Conservation (phyloP, 257 asterid genomes). For the Solanum appendiculatum region DNA sequence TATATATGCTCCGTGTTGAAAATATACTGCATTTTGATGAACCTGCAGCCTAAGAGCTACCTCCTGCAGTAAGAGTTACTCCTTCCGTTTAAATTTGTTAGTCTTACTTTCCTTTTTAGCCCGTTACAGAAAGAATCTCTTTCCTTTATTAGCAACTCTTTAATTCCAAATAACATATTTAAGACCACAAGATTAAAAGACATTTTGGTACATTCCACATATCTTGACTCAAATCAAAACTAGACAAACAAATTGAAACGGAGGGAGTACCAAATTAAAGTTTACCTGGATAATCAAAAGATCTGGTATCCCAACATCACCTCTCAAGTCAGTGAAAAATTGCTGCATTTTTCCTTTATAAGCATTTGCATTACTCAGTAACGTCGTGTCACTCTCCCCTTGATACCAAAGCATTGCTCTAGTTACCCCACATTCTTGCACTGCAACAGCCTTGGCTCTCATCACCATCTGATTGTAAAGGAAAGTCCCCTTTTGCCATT, state of each 20-base stretch:
- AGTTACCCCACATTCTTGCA: neutral
- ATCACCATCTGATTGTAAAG: constrained; percentile 16
- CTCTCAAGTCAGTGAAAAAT: constrained; percentile 13
- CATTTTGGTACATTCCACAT: neutral
- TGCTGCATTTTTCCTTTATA: constrained; percentile 13
- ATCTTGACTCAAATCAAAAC: too few relatives aligned
- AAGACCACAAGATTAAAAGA: too few relatives aligned
- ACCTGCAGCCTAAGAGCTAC: neutral
- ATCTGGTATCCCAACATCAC: constrained; percentile 5
- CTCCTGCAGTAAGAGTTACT: neutral
- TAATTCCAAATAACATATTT: neutral
- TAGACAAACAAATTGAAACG: neutral
- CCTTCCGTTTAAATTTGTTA: neutral
- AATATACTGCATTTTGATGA: neutral
- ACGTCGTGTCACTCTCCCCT: constrained; percentile 18
- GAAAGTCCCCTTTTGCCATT: constrained; percentile 19
- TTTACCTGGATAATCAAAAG: constrained; percentile 22
- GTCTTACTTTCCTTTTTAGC: neutral
- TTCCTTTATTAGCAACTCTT: neutral
- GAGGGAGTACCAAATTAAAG: neutral
- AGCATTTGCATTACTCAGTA: constrained; percentile 2
- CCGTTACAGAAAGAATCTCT: too few relatives aligned
- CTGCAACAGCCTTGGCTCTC: constrained; percentile 1
- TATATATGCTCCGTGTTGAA: neutral
- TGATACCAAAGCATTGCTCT: constrained; percentile 34